phyloP scores from a whole-genome alignment of 2,329 filamentous ascomycete genomes.

The Aspergillus sp. region DNA sequence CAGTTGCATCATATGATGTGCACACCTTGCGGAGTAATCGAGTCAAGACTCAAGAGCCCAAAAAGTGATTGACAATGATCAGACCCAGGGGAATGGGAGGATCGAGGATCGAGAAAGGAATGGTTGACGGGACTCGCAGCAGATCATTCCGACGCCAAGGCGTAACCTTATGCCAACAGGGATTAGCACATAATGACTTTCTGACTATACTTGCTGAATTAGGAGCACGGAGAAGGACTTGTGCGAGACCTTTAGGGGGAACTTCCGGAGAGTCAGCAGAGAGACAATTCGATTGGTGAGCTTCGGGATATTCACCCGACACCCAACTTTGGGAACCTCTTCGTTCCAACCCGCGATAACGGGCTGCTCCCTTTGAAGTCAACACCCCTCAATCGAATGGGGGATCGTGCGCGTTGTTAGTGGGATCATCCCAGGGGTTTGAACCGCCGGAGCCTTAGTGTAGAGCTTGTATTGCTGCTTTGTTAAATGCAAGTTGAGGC shows the following conservation, averaged over 20 bases:
- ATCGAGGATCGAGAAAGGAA: slow-evolving; percentile 14
- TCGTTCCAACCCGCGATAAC: slow-evolving; percentile 23
- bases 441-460: not conserved
- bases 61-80: slow-evolving; percentile 18
- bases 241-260: slow-evolving; percentile 17
- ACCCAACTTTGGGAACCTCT: slow-evolving; percentile 30
- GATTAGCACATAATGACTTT: slow-evolving; percentile 11
- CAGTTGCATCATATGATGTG: slow-evolving; percentile 7
- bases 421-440: slow-evolving; percentile 21
- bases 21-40: not conserved
- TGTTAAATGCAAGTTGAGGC: slow-evolving; percentile 14
- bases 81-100: slow-evolving; percentile 22
- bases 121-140: slow-evolving; percentile 9
- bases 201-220: slow-evolving; percentile 14
- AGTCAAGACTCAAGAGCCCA: slow-evolving; percentile 4
- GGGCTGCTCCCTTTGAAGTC: slow-evolving; percentile 28
- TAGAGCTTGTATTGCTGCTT: slow-evolving; percentile 10
- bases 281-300: slow-evolving; percentile 10
- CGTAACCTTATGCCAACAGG: slow-evolving; percentile 25
- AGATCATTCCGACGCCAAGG: slow-evolving; percentile 25
- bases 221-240: slow-evolving; percentile 6
- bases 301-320: slow-evolving; percentile 17
- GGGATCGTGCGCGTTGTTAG: slow-evolving; percentile 24
- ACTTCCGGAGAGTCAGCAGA: not conserved
- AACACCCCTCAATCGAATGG: slow-evolving; percentile 23